Evolutionary conservation across 2,329 filamentous ascomycete genomes (phyloP), one percentile per base, ranked within the genome.

Genomic region (Colletotrichum magnum): DNA sequence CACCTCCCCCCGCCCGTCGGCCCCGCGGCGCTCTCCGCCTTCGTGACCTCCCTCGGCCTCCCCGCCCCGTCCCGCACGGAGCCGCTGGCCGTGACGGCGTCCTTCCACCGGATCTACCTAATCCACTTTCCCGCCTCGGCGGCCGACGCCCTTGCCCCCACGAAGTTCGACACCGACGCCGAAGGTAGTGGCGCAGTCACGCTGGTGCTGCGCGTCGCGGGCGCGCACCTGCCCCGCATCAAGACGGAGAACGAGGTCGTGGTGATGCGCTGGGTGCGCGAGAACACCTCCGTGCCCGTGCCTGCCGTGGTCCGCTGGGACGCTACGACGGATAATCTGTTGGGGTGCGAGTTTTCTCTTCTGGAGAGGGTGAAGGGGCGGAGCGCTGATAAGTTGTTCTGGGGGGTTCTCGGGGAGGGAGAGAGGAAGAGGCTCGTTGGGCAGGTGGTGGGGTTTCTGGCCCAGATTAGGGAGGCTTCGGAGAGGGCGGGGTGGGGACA

Each of bases 311-410:
- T 80, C 21, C 76, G 73, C 1, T 82, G 75, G 63, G 76, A 80
- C 24, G 73, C 77, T 28, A 75, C 68, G 6, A 69, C 52, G 9
- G 62, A 76, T 5, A 83, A 82, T 32, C 72, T 76, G 18, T 73
- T 83, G n/a, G 80, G 79, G 0, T 81, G 78, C 36, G 80, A 83
- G 73, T 84, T 80, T 77, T 81, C 82, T 6, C 58, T 83, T 13
- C 79, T 83, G 76, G 73, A 76, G 9, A 68, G 71, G n/a, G 64
- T 80, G 54, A 59, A 57, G 1, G 79, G 78, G 0, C 70, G 47
- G 12, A 71, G 75, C 9, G 73, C 70, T 1, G 58, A 75, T 71
- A 56, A 69, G 59, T 51, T 70, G 43, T 72, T 73, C 70, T 74
- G 77, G 10, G 75, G 64, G 12, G 76, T 83, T 24, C 21, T 24